These are phyloP conservation scores for Saccharomycopsis fodiens DNA, from an alignment of 805 yeast species.

Conservation along the genomic window DNA sequence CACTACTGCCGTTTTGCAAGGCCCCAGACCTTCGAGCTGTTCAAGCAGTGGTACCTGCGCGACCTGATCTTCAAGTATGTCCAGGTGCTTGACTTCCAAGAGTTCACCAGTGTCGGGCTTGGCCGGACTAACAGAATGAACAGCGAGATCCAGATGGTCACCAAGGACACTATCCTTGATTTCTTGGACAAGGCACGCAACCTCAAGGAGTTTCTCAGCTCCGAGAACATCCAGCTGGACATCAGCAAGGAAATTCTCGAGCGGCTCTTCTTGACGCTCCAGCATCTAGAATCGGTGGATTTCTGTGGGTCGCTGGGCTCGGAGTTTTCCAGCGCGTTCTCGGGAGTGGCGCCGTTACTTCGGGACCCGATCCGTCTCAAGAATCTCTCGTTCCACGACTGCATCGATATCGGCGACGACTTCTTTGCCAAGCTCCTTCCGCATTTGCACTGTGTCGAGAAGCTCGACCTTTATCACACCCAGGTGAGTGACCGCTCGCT, in stretches of 20 bases:
- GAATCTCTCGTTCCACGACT: constrained; percentile 72
- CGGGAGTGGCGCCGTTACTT: constrained; percentile 4
- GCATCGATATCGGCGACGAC: constrained; percentile 64
- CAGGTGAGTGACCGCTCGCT: constrained; percentile 61
- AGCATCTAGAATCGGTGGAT: constrained; percentile 61
- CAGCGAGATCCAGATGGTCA: constrained; percentile 85
- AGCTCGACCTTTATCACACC: constrained; percentile 78
- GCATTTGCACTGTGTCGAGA: constrained; percentile 45
- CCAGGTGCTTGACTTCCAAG: constrained; percentile 76
- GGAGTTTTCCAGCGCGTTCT: constrained; percentile 51
- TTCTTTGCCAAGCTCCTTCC: constrained; percentile 52
- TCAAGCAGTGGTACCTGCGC: not conserved
- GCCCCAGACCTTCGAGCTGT: constrained; percentile 17
- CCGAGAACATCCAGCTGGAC: constrained; percentile 82
- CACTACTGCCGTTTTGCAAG: constrained; percentile 19
- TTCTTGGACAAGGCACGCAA: constrained; percentile 53
- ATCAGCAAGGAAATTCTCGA: constrained; percentile 53
- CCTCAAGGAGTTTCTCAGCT: constrained; percentile 69
- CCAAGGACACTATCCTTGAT: constrained; percentile 58
- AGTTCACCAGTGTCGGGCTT: constrained; percentile 80
- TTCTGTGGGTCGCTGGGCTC: constrained; percentile 82
- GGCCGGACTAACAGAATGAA: constrained; percentile 89
- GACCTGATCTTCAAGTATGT: constrained; percentile 10
- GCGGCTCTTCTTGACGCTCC: constrained; percentile 45
- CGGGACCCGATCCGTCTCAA: constrained; percentile 26